Percentiles rank a stretch among this genome's conserved stretches.
Conservation (phyloP, 306 rosid species). For the Gillenia trifoliata region DNA sequence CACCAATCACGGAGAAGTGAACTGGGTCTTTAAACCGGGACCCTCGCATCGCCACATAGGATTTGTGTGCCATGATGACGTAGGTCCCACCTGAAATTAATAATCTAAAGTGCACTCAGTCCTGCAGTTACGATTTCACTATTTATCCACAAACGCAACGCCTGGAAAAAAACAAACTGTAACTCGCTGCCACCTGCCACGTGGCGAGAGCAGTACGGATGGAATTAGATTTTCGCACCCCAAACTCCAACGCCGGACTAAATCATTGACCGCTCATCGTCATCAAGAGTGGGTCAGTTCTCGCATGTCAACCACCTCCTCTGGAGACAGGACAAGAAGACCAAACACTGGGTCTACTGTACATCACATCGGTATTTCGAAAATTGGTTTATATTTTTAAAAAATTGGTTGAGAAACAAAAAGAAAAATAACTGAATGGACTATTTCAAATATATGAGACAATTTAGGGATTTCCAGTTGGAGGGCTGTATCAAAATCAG, state of each 20-base stretch:
- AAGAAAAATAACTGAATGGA: not conserved
- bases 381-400: not conserved
- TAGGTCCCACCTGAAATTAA: not conserved
- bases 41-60: constrained; percentile 4
- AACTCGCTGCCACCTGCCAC: not conserved
- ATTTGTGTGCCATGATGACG: not conserved
- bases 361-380: constrained; percentile 15
- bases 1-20: constrained; percentile 12
- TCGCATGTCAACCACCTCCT: not conserved
- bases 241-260: not conserved
- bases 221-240: not conserved
- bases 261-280: not conserved
- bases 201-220: constrained; percentile 15
- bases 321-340: not conserved
- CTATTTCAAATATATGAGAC: constrained; percentile 5
- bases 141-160: not conserved
- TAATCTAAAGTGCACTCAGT: not conserved
- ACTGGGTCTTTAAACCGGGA: not conserved
- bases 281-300: not conserved
- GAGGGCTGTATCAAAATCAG: constrained; percentile 31
- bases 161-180: not conserved
- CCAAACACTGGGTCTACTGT: not conserved
- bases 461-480: constrained; percentile 2
- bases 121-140: not conserved
- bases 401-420: not conserved